Evolutionary conservation across 2,329 filamentous ascomycete species (phyloP), one percentile per base, ranked within the genome.

Genomic region (Reticulascus tulasneorum): DNA sequence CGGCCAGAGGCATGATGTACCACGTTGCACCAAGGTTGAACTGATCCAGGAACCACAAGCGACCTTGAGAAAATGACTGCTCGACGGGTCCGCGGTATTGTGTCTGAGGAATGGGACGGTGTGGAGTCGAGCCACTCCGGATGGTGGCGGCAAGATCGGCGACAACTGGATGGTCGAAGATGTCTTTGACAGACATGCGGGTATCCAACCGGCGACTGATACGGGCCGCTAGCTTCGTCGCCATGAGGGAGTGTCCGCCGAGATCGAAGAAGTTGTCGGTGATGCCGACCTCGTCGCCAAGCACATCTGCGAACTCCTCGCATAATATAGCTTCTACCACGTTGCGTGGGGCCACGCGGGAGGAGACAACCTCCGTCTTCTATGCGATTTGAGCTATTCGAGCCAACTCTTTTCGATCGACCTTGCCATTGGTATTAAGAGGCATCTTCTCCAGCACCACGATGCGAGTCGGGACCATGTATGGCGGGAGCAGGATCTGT

Each of bases 391-490:
- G 33, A 15, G 33, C 33, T 13, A 12, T 9, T n/a, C 20, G 33
- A 4, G 33, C 33, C 19, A 35, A 25, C 5, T 29, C 24, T 6
- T 19, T 40, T 0, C 51, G 38, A 18, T 56, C 50, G 0, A 53
- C 37, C 27, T 56, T 54, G 16, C 50, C 49, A 11, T 47, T 55
- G 2, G 37, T 26, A 13, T 53, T 52, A 22, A 54, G 29, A 12
- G 54, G 54, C 35, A 57, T 47, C 4, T 47, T 24, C 2, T 51
- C 48, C 11, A 56, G 11, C 1, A 52, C 35, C 1, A 35, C 27
- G 6, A 57, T 48, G 7, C 13, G 35, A 1, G 38, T 27, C 1
- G 53, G 54, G 11, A 56, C 28, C 52, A 57, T 56, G 32, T 55
- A 55, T 3, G 33, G 25, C 3, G 33, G 33, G 5, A 35, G 33